Conservation (phyloP, 495 filamentous ascomycete species). For the Daldinia decipiens region DNA sequence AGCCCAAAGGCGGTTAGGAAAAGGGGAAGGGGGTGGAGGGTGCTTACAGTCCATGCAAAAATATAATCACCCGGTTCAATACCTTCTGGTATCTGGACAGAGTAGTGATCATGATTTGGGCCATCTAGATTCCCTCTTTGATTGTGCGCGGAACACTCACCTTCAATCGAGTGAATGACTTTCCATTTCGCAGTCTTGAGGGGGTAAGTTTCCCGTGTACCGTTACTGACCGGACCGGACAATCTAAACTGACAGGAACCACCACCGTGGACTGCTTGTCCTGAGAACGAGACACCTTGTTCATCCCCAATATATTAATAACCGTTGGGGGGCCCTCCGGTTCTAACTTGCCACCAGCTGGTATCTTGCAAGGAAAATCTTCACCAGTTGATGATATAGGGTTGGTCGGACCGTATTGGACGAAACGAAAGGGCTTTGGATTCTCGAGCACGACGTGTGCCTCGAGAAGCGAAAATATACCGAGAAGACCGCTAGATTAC, state of each 20-base stretch:
- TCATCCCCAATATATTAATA: slow-evolving; percentile 65
- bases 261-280: slow-evolving; percentile 79
- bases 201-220: slow-evolving; percentile 66
- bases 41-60: slow-evolving; percentile 71
- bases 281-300: slow-evolving; percentile 64
- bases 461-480: slow-evolving; percentile 9
- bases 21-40: background rate
- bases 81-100: slow-evolving; percentile 67
- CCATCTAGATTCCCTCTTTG: slow-evolving; percentile 54
- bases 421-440: slow-evolving; percentile 39
- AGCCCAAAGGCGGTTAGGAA: background rate
- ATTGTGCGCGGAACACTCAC: slow-evolving; percentile 73
- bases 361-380: slow-evolving; percentile 83
- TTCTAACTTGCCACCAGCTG: slow-evolving; percentile 50
- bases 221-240: slow-evolving; percentile 52
- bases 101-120: slow-evolving; percentile 52
- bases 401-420: slow-evolving; percentile 36
- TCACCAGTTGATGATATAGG: slow-evolving; percentile 54
- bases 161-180: slow-evolving; percentile 84
- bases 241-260: slow-evolving; percentile 89
- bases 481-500: background rate
- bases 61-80: slow-evolving; percentile 68
- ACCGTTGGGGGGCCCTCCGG: slow-evolving; percentile 48
- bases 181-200: slow-evolving; percentile 69
- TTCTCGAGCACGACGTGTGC: slow-evolving; percentile 40